A percentile compares a stretch with the other conserved stretches of the same genome.
Conservation (phyloP, 371 early-diverging fungal genomes). For the Lichtheimia corymbifera region DNA sequence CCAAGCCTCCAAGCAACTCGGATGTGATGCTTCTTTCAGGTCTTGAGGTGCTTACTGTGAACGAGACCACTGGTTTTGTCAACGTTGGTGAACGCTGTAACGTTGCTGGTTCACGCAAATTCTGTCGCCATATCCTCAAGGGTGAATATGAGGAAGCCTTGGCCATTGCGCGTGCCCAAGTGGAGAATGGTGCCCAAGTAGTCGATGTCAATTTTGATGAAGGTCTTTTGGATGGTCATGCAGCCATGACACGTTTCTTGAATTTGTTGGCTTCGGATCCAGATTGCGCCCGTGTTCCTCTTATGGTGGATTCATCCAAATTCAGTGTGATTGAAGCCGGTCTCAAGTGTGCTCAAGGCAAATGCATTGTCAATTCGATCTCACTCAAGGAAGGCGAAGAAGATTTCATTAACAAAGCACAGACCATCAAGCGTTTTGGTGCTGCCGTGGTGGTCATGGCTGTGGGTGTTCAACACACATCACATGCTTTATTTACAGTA, state of each 20-base stretch:
- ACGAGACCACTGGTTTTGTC: slow-evolving; percentile 81
- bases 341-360: slow-evolving; percentile 92
- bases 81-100: slow-evolving; percentile 97
- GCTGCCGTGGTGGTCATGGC: slow-evolving; percentile 98
- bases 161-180: slow-evolving; percentile 90
- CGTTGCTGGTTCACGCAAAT: slow-evolving; percentile 92
- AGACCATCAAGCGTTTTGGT: slow-evolving; percentile 84
- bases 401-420: slow-evolving; percentile 88
- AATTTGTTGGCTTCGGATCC: slow-evolving; percentile 95
- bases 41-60: slow-evolving; percentile 78
- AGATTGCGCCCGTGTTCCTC: slow-evolving; percentile 82
- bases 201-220: slow-evolving; percentile 96
- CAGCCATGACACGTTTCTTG: slow-evolving; percentile 89
- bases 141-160: slow-evolving; percentile 91
- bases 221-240: slow-evolving; percentile 90
- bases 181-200: slow-evolving; percentile 92
- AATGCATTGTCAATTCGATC: slow-evolving; percentile 95
- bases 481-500: not conserved
- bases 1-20: slow-evolving; percentile 61
- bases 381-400: slow-evolving; percentile 92
- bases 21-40: slow-evolving; percentile 82
- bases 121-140: slow-evolving; percentile 88
- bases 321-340: slow-evolving; percentile 96
- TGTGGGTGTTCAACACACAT: slow-evolving; percentile 39
- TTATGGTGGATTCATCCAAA: slow-evolving; percentile 95